phyloP scores from a whole-genome alignment of 1,284 basidiomycete species.

The Apiotrichum veenhuisii region DNA sequence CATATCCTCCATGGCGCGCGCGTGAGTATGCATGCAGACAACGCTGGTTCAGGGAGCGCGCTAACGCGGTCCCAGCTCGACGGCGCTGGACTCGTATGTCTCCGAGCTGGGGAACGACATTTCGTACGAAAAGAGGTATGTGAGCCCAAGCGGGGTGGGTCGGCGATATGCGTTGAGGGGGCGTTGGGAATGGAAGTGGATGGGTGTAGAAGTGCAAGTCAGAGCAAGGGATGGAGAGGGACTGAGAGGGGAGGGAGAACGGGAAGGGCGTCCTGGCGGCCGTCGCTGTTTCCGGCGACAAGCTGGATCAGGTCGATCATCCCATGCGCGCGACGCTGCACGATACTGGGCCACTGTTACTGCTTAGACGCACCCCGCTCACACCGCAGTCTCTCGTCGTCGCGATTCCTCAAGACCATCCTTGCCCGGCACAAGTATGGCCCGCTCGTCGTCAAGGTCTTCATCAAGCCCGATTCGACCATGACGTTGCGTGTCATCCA shows the following conservation, averaged over 20 bases:
- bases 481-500: constrained; percentile 65
- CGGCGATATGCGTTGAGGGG: background rate
- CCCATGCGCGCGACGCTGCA: constrained; percentile 5
- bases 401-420: constrained; percentile 91
- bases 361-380: constrained; percentile 2
- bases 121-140: constrained; percentile 83
- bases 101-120: constrained; percentile 79
- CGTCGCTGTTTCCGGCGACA: no score
- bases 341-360: background rate
- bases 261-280: no score
- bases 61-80: constrained; percentile 44
- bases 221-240: background rate
- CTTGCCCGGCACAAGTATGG: constrained; percentile 69
- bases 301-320: background rate
- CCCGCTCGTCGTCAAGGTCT: constrained; percentile 71
- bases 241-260: no score
- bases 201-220: background rate
- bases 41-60: background rate
- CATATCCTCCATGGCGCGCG: constrained; percentile 49
- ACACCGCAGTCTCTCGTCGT: constrained; percentile 58
- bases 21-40: constrained; percentile 29
- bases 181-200: background rate
- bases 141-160: background rate
- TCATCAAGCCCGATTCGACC: constrained; percentile 73
- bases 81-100: constrained; percentile 82